Percentiles rank a stretch among this genome's conserved stretches.
These are phyloP conservation scores for Bruguiera gymnorhiza DNA, from an alignment of 345 rosid species.

Conservation along the genomic window DNA sequence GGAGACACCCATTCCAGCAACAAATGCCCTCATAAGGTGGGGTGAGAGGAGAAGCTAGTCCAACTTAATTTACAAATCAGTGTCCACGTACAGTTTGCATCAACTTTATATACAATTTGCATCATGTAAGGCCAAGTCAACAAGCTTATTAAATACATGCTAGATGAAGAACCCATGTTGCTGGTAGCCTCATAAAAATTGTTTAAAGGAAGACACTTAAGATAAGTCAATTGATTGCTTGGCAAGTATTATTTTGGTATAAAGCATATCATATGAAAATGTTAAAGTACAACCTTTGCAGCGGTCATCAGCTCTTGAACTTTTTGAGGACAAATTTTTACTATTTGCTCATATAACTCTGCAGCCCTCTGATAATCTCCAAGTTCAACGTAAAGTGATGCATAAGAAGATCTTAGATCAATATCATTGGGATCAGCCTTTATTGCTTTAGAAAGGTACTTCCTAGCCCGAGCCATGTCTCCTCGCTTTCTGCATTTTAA, in stretches of 20 bases:
- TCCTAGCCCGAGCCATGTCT: constrained; percentile 48
- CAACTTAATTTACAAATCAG: too few relatives aligned
- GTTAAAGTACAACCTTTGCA: constrained; percentile 48
- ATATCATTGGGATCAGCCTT: constrained; percentile 73
- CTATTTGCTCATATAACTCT: constrained; percentile 70
- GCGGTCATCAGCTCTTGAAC: constrained; percentile 56
- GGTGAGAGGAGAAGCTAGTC: too few relatives aligned
- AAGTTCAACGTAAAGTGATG: constrained; percentile 54
- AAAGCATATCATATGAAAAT: constrained; percentile 7
- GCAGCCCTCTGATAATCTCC: constrained; percentile 77
- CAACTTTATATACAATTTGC: too few relatives aligned
- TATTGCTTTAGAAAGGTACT: constrained; percentile 77
- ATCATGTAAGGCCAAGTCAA: too few relatives aligned
- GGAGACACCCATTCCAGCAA: too few relatives aligned
- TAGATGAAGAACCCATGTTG: too few relatives aligned
- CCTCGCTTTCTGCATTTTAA: constrained; percentile 56
- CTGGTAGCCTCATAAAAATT: too few relatives aligned
- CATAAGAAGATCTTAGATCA: constrained; percentile 54
- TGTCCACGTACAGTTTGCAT: too few relatives aligned
- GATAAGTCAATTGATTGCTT: not conserved
- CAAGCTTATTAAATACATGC: too few relatives aligned
- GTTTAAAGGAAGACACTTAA: not conserved
- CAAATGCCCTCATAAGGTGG: too few relatives aligned
- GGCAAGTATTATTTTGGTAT: not conserved
- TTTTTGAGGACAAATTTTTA: constrained; percentile 47